Evolutionary conservation across 768 basidiomycete species (phyloP), one percentile per base, ranked within the genome.

Genomic region (Hypsizygus marmoreus): DNA sequence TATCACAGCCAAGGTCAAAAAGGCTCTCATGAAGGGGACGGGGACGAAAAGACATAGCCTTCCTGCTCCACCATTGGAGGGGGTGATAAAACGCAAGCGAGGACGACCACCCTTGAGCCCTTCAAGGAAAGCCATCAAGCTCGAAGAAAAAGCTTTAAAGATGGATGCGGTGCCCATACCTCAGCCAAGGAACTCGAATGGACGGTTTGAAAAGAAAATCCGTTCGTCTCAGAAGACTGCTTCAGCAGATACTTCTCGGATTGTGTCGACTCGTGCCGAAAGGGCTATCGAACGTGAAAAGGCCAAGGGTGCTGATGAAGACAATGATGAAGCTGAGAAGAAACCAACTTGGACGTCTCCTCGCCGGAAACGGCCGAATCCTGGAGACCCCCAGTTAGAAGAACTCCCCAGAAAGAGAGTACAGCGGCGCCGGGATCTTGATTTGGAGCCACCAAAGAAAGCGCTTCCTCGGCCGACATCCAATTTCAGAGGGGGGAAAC

Each of bases 161-260:
- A 13, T 56, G 5, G 58, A 64, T 36, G 61, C 65, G 32, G 51
- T 53, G 31, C 47, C 61, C 24, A 73, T 65, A 44, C 61, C 65
- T 9, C 85, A 87, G 55, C 85, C 85, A 2, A 73, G 85, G 46
- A 77, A 80, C 41, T 65, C 64, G 13, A 85, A 86, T 51, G 85
- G 85, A 32, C 73, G 83, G 13, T 87, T 88, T 52, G 83, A 82
- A 26, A 82, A 77, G 68, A 85, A 86, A 60, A 70, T 67, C 26
- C 67, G 66, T 56, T 71, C 65, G 44, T 58, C 68, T 48, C 69
- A 73, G 55, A 73, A 63, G 58, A 60, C 45, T 11, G 43, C 30
- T 13, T 30, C 32, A 33, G 14, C 47, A 32, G 41, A 34, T 14
- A 11, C 30, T 19, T 24, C 29, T 29, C 40, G 38, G 28, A 43